phyloP scores from a whole-genome alignment of 1,139 yeast genomes.

The Saccharomyces hybrid region DNA sequence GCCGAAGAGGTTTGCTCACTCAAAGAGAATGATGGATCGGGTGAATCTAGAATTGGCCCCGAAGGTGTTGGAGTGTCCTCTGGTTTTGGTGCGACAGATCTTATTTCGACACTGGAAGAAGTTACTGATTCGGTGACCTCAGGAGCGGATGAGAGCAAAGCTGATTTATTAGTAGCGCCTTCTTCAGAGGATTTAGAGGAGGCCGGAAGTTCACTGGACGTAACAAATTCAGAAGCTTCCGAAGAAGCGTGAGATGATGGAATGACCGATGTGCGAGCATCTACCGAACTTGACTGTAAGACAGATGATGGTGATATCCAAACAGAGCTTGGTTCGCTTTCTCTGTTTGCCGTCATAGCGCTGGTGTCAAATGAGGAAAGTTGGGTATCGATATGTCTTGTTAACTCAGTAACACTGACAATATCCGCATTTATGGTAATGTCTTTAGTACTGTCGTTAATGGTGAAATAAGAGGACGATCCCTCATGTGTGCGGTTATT shows the following conservation, averaged over 20 bases:
- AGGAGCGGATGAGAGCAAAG: neutral
- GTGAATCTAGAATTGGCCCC: neutral
- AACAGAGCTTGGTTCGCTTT: neutral
- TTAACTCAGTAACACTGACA: constrained; percentile 12
- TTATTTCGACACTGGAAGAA: neutral
- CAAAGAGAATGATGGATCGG: neutral
- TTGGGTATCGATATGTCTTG: constrained; percentile 9
- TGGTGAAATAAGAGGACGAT: constrained; percentile 32
- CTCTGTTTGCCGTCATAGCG: neutral
- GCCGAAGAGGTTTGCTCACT: neutral
- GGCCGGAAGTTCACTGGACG: neutral
- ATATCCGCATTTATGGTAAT: constrained; percentile 22
- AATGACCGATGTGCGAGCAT: neutral
- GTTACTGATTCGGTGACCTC: neutral
- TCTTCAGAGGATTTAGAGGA: neutral
- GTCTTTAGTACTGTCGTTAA: constrained; percentile 20
- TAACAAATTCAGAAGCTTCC: neutral
- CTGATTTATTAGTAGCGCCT: neutral
- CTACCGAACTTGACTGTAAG: neutral
- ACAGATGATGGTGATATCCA: neutral
- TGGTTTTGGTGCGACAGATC: neutral
- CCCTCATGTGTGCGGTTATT: constrained; percentile 4
- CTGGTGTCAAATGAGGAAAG: constrained; percentile 4
- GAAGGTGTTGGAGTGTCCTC: neutral
- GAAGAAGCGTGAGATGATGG: neutral